phyloP scores from a whole-genome alignment of 441 rosid genomes.

The Syzygium syzygioides region DNA sequence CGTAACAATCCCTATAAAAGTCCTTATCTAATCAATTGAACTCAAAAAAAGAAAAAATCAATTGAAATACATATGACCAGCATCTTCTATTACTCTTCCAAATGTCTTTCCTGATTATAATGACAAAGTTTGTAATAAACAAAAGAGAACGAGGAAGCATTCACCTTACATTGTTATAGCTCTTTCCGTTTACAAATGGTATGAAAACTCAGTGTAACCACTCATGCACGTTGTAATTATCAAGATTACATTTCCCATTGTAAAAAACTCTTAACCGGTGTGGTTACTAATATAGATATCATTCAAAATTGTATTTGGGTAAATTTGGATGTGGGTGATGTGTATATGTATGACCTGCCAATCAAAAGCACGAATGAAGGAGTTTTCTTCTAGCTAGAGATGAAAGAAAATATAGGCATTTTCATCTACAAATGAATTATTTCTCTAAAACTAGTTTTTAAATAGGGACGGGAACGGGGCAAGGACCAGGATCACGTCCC shows the following conservation, averaged over 20 bases:
- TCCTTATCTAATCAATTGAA: not conserved
- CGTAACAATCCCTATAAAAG: not conserved
- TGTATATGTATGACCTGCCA: not conserved
- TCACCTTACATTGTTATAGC: not conserved
- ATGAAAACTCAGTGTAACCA: not conserved
- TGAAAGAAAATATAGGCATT: not conserved
- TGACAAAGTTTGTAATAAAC: not conserved
- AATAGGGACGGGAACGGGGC: not conserved
- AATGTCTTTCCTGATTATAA: too few relatives aligned
- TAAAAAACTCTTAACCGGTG: too few relatives aligned
- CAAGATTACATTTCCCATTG: too few relatives aligned
- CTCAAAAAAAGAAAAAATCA: too few relatives aligned
- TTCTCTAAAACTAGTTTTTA: not conserved
- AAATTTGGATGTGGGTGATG: too few relatives aligned
- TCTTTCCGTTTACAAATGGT: not conserved
- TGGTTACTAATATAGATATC: not conserved
- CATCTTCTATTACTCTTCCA: not conserved
- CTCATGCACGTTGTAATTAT: too few relatives aligned
- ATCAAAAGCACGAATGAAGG: not conserved
- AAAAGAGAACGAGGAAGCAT: not conserved
- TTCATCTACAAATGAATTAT: not conserved
- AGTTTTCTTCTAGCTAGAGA: not conserved
- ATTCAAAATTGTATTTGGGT: not conserved
- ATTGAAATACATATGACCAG: not conserved
- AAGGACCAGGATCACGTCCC: too few relatives aligned